Evolutionary conservation across 495 filamentous ascomycete genomes (phyloP).

Genomic region (Diplogelasinospora grovesii): DNA sequence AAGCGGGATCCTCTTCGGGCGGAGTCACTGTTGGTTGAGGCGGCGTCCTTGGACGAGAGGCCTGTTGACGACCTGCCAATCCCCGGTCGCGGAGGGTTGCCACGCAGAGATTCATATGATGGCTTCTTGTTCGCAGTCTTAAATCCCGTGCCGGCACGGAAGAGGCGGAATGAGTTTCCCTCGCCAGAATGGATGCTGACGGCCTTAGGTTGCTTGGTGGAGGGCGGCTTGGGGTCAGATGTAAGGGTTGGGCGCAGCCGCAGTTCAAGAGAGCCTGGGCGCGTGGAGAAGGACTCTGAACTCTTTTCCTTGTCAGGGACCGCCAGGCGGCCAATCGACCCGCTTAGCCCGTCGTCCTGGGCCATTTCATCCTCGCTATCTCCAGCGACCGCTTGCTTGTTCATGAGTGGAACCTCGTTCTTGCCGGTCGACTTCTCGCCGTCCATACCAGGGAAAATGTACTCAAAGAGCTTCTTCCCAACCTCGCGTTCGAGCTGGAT

Average conservation of each 20-base stretch:
- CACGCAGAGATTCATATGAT: constrained; percentile 60
- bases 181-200: constrained; percentile 43
- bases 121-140: constrained; percentile 50
- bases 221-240: constrained; percentile 43
- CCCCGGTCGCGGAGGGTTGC: constrained; percentile 37
- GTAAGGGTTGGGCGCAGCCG: constrained; percentile 72
- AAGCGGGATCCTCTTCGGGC: constrained; percentile 49
- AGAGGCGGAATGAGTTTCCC: constrained; percentile 47
- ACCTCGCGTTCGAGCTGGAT: constrained; percentile 91
- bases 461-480: constrained; percentile 91
- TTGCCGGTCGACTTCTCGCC: constrained; percentile 48
- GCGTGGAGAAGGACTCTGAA: constrained; percentile 36
- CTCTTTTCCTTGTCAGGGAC: constrained; percentile 30
- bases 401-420: constrained; percentile 71
- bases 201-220: constrained; percentile 44
- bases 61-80: constrained; percentile 47
- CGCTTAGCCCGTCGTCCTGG: constrained; percentile 34
- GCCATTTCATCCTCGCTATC: constrained; percentile 54
- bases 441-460: constrained; percentile 79
- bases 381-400: constrained; percentile 66
- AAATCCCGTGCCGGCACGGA: constrained; percentile 36
- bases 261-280: constrained; percentile 65
- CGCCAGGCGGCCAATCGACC: constrained; percentile 25
- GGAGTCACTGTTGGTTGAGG: constrained; percentile 35
- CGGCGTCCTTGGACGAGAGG: constrained; percentile 36